Evolutionary conservation across 2,329 filamentous ascomycete species (phyloP), one percentile per base, ranked within the genome.

Genomic region (Fusarium annulatum): DNA sequence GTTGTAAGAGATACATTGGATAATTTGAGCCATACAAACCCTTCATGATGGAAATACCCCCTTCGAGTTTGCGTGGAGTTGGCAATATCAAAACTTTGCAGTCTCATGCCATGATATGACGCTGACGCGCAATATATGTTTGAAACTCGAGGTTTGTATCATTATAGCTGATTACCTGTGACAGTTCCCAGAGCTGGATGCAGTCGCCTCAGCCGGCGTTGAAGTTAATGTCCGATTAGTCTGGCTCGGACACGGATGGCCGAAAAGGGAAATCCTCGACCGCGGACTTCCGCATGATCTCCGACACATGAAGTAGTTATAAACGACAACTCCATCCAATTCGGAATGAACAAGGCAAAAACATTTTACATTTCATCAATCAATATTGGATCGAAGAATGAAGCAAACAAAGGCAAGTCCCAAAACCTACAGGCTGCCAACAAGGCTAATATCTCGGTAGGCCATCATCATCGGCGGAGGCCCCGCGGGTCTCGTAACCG

Each of bases 401-500:
- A 34, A 42, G 26, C 36, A 61, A 56, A 42, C 28, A 23, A 61
- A 42, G 28, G 48, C 33, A 14, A 9, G 36, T n/a, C n/a, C 4
- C 16, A n/a, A n/a, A n/a, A n/a, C n/a, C 1, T 33, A 5, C 4
- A 55, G 7, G 9, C 8, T 18, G 8, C 10, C 10, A 33, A 11
- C 19, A 16, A 10, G 3, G 23, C 28, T 56, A 34, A 61, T 36
- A 7, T 56, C 36, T 34, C 6, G 9, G 9, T 8, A 61, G 58
- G 58, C 58, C 15, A 61, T 61, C 28, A 61, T 61, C 9, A 56
- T 56, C 2, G 58, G 58, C n/a, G 58, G 36, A 41, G 58, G 58
- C 12, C 58, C 58, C 14, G 48, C 36, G 7, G 48, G 58, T 14
- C 48, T 61, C 7, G n/a, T 7, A 26, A 34, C 58, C 11, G 48